Evolutionary conservation across 768 basidiomycete genomes (phyloP), one percentile per base, ranked within the genome.

Genomic region (Lepiota brunneoincarnata): DNA sequence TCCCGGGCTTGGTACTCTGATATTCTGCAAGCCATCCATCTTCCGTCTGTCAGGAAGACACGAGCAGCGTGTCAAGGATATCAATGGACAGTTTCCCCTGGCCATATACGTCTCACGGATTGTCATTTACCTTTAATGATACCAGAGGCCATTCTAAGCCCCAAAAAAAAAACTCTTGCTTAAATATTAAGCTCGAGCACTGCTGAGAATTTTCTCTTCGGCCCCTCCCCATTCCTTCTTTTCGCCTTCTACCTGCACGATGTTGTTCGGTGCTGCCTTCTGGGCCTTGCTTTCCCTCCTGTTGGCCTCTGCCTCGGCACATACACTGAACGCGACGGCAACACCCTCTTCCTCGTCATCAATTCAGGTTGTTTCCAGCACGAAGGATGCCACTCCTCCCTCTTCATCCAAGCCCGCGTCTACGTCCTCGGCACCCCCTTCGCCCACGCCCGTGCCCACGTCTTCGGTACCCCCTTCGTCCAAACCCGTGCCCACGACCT

Each of bases 11-110:
- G 34, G 10, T 34, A 24, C 51, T 37, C 18, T 34, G 17, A 56
- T 39, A 28, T 26, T 40, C 42, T 46, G 43, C 49, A 42, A 41
- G 36, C 26, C 17, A 24, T 51, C 35, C 21, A 51, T 35, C 43
- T 55, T 52, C 35, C 58, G 56, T 59, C 60, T 56, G 55, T 64
- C 58, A 61, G 58, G 37, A 34, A 26, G 42, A 48, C 53, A 48
- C 47, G 46, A 24, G 18, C 46, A 20, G 46, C 38, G 43, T 28
- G 44, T 46, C 52, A 54, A 46, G n/a, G 31, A 45, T 46, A 38
- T 37, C 53, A 55, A 60, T 67, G 58, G 72, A 73, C 71, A 73
- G 72, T 66, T 72, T 67, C 67, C 71, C 71, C 69, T 72, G 69
- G 62, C 49, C 58, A 51, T 55, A 4, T 7, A 45, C 61, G 47